Evolutionary conservation across 2,329 filamentous ascomycete genomes (phyloP).

Genomic region (Pyricularia grisea): DNA sequence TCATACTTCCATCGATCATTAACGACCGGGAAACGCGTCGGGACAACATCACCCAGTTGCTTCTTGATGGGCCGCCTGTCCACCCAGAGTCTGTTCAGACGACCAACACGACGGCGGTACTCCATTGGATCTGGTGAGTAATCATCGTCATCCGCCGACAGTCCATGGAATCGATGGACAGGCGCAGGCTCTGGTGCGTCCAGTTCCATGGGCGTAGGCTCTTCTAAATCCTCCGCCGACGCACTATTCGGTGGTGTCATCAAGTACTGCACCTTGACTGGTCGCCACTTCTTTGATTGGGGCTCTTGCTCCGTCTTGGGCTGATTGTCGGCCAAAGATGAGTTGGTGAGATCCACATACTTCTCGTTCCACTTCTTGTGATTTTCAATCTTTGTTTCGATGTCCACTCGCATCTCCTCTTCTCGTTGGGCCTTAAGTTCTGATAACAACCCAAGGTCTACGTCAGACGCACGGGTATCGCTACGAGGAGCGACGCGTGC

Average conservation of each 20-base stretch:
- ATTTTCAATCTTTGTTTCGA: conserved; percentile 79
- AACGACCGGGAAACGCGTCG: conserved; percentile 21
- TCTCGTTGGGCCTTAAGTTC: conserved; percentile 41
- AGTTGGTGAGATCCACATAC: conserved; percentile 79
- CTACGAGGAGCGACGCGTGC: conserved; percentile 60
- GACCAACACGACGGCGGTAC: conserved; percentile 76
- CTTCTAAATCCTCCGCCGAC: conserved; percentile 35
- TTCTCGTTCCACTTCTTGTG: conserved; percentile 88
- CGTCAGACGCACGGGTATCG: conserved; percentile 63
- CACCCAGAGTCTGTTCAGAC: conserved; percentile 77
- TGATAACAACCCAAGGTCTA: conserved; percentile 67
- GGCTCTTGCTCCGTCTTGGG: conserved; percentile 49
- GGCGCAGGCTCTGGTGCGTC: conserved; percentile 31
- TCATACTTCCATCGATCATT: conserved; percentile 78
- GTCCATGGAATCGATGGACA: conserved; percentile 34
- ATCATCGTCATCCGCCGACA: conserved; percentile 26
- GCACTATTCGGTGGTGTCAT: conserved; percentile 54
- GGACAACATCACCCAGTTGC: conserved; percentile 12
- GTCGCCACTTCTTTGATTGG: conserved; percentile 45
- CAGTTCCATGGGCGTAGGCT: conserved; percentile 37
- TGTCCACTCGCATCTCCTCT: conserved; percentile 69
- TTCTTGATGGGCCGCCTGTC: conserved; percentile 66
- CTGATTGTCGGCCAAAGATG: conserved; percentile 49
- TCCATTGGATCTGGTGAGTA: conserved; percentile 42
- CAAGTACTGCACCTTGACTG: conserved; percentile 61